These are phyloP conservation scores for Termitomyces sp. DNA, from an alignment of 768 basidiomycete genomes.

Conservation along the genomic window DNA sequence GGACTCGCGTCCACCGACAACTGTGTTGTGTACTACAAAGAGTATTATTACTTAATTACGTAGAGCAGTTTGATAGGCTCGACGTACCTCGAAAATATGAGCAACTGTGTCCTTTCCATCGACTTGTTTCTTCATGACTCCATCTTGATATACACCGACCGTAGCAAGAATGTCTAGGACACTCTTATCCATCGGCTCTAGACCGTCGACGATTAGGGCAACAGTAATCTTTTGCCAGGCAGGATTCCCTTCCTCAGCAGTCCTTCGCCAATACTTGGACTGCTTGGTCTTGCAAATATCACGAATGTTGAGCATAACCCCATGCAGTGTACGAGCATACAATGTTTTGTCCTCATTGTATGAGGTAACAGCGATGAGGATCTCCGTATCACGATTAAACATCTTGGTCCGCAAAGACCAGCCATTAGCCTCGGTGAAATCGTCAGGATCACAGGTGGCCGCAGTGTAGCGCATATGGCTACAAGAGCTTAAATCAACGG, in stretches of 20 bases:
- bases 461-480: slow-evolving; percentile 95
- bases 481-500: slow-evolving; percentile 1
- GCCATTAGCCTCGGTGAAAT: slow-evolving; percentile 76
- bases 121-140: slow-evolving; percentile 90
- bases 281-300: slow-evolving; percentile 97
- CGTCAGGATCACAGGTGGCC: slow-evolving; percentile 89
- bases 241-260: slow-evolving; percentile 80
- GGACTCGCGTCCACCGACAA: slow-evolving; percentile 90
- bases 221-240: slow-evolving; percentile 92
- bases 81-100: slow-evolving; percentile 87
- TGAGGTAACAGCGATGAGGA: slow-evolving; percentile 92
- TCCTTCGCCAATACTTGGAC: slow-evolving; percentile 86
- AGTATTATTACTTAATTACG: slow-evolving; percentile 8
- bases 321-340: slow-evolving; percentile 90
- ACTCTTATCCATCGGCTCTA: slow-evolving; percentile 94
- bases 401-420: slow-evolving; percentile 82
- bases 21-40: slow-evolving; percentile 87
- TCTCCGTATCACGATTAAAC: slow-evolving; percentile 88
- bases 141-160: slow-evolving; percentile 91
- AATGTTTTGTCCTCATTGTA: slow-evolving; percentile 93
- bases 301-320: slow-evolving; percentile 96
- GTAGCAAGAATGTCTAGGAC: slow-evolving; percentile 88
- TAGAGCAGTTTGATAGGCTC: neutral
- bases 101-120: slow-evolving; percentile 88
- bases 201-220: slow-evolving; percentile 88